Evolutionary conservation across 352 stramenopile genomes (phyloP), one percentile per base, ranked within the genome.

Genomic region (Nothophytophthora sp.): DNA sequence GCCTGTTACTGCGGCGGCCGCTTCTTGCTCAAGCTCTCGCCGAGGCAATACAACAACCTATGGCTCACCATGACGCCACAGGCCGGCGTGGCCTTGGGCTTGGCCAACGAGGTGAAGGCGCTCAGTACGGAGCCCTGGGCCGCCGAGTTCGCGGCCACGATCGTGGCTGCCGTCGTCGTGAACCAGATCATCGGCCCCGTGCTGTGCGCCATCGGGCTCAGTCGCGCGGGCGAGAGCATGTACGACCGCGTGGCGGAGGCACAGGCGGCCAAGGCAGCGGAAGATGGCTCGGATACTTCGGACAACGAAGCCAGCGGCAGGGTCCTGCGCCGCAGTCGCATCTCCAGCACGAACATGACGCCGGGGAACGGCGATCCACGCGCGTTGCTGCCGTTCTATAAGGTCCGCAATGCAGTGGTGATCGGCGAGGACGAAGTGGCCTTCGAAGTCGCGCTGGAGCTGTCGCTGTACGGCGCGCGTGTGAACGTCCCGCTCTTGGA

Each of bases 41-140:
- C 74, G 9, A 61, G 58, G 36, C 70, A 88, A 53, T 90, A 90
- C 65, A 86, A 83, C 52, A 86, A 86, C 41, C 60, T 90, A 5
- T 90, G 79, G 79, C 63, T 90, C 20, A 88, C 76, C 11, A 83
- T 90, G 74, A 86, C 79, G 0, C 79, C 79, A 0, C 79, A 90
- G 48, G 79, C 79, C 32, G 79, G 79, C n/a, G 79, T 90, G 1
- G 72, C 79, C 5, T 51, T 90, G 0, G 79, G 79, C 3, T 52
- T 90, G 11, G 79, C 79, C 1, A 76, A 76, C 32, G 79, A 90
- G 49, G 63, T 90, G 3, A 72, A 77, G 39, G 53, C 50, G 3
- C 38, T 90, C 16, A 86, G 69, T 16, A 41, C 56, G 0, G 76
- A 86, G 6, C 45, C 66, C 0, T 90, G 79, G 79, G 79, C 74